phyloP scores from a whole-genome alignment of 176 grass and related monocot genomes.

The Juncus effusus region DNA sequence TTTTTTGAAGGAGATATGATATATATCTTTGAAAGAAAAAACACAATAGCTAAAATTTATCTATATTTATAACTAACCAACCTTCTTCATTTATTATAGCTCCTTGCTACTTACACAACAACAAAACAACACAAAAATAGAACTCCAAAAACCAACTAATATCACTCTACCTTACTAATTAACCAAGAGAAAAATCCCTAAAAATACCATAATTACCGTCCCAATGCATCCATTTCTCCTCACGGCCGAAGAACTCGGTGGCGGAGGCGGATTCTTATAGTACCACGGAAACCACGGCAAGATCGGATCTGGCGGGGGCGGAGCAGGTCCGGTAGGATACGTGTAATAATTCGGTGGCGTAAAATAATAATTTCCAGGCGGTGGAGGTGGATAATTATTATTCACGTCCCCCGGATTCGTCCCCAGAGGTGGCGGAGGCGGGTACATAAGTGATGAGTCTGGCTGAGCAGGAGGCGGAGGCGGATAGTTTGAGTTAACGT shows the following conservation, averaged over 20 bases:
- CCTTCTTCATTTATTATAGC: too few relatives aligned
- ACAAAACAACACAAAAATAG: constrained; percentile 2
- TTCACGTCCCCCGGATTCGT: not conserved
- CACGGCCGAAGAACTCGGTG: not conserved
- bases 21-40: too few relatives aligned
- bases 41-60: too few relatives aligned
- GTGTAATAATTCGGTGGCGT: constrained; percentile 12
- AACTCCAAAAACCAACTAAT: not conserved
- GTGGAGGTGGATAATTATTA: constrained; percentile 20
- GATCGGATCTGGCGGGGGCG: constrained; percentile 36
- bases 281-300: constrained; percentile 39
- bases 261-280: constrained; percentile 28
- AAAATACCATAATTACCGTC: constrained; percentile 8
- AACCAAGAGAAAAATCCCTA: constrained; percentile 2
- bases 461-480: constrained; percentile 14
- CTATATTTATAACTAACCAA: too few relatives aligned
- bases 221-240: not conserved
- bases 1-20: too few relatives aligned
- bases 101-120: not conserved
- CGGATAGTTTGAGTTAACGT: not conserved
- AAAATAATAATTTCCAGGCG: not conserved
- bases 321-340: constrained; percentile 11
- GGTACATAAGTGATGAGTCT: not conserved
- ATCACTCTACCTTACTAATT: not conserved
- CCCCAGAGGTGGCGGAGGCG: constrained; percentile 20